Percentiles rank a stretch among this genome's conserved stretches.
phyloP scores from a whole-genome alignment of 352 stramenopile genomes.

The Phytopythium vexans region DNA sequence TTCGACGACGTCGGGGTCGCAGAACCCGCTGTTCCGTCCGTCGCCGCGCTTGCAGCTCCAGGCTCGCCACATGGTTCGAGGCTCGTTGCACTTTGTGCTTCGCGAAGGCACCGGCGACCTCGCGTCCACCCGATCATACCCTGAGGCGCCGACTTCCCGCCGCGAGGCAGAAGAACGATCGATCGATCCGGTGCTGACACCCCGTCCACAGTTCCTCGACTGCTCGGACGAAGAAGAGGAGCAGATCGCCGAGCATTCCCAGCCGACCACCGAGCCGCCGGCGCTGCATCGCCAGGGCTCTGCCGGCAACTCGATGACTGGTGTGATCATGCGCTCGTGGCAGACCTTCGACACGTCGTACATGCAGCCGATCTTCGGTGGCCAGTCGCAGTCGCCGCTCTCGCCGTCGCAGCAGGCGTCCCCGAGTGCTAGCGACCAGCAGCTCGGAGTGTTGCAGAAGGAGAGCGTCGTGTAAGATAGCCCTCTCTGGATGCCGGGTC shows the following conservation, averaged over 20 bases:
- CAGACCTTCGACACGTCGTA: slow-evolving; percentile 74
- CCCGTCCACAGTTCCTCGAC: slow-evolving; percentile 69
- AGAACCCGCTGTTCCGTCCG: slow-evolving; percentile 4
- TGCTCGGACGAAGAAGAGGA: slow-evolving; percentile 48
- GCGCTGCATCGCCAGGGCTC: slow-evolving; percentile 10
- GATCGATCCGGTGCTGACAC: slow-evolving; percentile 45
- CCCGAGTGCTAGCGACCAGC: slow-evolving; percentile 7
- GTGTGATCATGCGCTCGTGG: slow-evolving; percentile 74
- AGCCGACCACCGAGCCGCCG: neutral
- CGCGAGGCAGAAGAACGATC: slow-evolving; percentile 23
- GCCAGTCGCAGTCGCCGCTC: slow-evolving; percentile 30
- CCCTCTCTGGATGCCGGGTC: neutral
- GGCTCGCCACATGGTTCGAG: slow-evolving; percentile 25
- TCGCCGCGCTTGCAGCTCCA: slow-evolving; percentile 9
- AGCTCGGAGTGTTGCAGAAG: slow-evolving; percentile 37
- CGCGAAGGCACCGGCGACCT: slow-evolving; percentile 17
- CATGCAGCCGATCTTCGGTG: slow-evolving; percentile 82
- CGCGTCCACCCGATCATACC: neutral
- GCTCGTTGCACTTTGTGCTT: slow-evolving; percentile 57
- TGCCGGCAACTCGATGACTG: slow-evolving; percentile 45
- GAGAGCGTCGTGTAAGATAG: slow-evolving; percentile 38
- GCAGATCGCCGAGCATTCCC: slow-evolving; percentile 12
- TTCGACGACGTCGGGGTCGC: slow-evolving; percentile 23
- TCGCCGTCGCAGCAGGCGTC: slow-evolving; percentile 7
- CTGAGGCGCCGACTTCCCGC: slow-evolving; percentile 12